These are phyloP conservation scores for Leccinellum albellum DNA, from an alignment of 768 basidiomycete species.

Conservation along the genomic window DNA sequence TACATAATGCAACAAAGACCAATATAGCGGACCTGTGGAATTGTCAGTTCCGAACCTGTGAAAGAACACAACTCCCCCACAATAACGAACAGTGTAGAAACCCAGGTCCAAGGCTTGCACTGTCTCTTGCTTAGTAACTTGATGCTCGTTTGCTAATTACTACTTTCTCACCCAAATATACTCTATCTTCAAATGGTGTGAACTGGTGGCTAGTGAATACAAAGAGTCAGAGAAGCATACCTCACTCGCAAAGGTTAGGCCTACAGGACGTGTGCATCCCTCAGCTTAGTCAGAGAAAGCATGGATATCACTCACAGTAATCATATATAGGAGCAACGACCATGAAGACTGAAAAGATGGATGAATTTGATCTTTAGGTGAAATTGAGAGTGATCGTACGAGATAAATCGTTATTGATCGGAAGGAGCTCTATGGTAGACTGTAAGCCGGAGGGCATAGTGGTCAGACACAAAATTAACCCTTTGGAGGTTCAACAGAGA, in stretches of 20 bases:
- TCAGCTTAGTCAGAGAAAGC: neutral
- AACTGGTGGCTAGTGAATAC: neutral
- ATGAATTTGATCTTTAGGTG: neutral
- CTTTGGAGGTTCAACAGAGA: neutral
- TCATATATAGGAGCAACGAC: neutral
- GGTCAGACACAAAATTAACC: neutral
- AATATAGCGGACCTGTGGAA: neutral
- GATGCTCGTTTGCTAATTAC: too few relatives aligned
- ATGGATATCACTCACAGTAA: neutral
- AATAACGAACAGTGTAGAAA: conserved; percentile 8
- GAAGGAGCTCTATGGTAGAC: neutral
- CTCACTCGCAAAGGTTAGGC: conserved; percentile 8
- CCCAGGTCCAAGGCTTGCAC: conserved; percentile 7
- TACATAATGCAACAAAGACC: conserved; percentile 3
- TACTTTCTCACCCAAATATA: conserved; percentile 16
- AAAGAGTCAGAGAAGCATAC: neutral
- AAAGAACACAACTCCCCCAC: neutral
- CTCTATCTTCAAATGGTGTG: conserved; percentile 4
- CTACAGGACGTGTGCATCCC: neutral
- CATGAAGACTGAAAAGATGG: neutral
- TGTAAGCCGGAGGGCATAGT: neutral
- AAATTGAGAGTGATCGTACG: neutral
- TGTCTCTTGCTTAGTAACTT: neutral
- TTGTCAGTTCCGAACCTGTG: neutral
- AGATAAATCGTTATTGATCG: neutral